These are phyloP conservation scores for Lavandula angustifolia DNA, from an alignment of 257 asterid species.

Conservation along the genomic window DNA sequence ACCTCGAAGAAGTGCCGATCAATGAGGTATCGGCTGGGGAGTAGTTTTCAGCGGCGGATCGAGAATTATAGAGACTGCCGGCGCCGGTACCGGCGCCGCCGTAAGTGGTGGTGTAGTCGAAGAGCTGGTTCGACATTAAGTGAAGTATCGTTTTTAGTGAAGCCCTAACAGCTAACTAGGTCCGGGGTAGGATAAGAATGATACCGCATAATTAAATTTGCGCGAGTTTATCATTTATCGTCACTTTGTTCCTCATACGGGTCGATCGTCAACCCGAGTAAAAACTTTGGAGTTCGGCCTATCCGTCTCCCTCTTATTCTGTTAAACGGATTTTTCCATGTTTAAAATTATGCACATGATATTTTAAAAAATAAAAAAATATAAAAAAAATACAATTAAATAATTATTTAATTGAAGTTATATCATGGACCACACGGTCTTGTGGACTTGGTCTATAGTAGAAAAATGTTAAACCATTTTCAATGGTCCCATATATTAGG, in stretches of 20 bases:
- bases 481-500: too few species aligned
- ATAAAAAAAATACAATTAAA: too few species aligned
- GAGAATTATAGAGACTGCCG: slow-evolving; percentile 38
- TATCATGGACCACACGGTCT: too few species aligned
- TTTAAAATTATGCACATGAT: too few species aligned
- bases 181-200: slow-evolving; percentile 8
- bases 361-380: too few species aligned
- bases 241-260: background rate
- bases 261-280: background rate
- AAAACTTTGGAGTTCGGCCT: too few species aligned
- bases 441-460: too few species aligned
- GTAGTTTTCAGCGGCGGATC: slow-evolving; percentile 56
- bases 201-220: background rate
- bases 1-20: slow-evolving; percentile 54
- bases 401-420: too few species aligned
- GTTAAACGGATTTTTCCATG: too few species aligned
- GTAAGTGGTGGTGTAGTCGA: slow-evolving; percentile 51
- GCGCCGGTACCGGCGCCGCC: slow-evolving; percentile 41
- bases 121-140: slow-evolving; percentile 61
- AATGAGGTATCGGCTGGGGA: slow-evolving; percentile 49
- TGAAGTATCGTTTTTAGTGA: slow-evolving; percentile 4
- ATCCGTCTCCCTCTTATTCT: too few species aligned
- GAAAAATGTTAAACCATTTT: too few species aligned
- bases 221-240: background rate
- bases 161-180: slow-evolving; percentile 39